A percentile compares a stretch with the other conserved stretches of the same genome.
Conservation (phyloP, 495 filamentous ascomycete species). For the Chaetomium cochliodes region DNA sequence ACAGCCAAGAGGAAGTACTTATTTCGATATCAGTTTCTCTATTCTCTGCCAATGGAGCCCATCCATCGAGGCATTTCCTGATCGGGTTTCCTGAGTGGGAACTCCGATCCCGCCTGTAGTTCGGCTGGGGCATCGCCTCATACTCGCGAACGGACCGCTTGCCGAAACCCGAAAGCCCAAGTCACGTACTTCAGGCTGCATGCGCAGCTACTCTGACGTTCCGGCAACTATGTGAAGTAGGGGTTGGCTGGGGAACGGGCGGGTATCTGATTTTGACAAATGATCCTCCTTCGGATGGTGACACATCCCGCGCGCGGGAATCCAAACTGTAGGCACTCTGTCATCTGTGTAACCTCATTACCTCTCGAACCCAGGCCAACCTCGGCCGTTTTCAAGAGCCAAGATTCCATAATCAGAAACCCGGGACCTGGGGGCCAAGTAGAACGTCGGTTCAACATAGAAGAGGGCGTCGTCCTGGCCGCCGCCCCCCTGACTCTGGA, state of each 20-base stretch:
- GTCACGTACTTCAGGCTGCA: no score
- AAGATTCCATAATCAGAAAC: background rate
- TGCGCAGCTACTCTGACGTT: background rate
- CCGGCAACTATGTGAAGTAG: background rate
- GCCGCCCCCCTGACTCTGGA: no score
- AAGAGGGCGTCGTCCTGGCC: background rate
- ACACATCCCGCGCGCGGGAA: constrained; percentile 4
- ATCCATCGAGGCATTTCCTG: background rate
- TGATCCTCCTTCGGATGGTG: background rate
- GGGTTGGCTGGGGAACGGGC: background rate
- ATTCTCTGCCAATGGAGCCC: background rate
- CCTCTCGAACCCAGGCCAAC: background rate
- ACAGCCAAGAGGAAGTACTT: background rate
- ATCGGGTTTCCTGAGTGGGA: background rate
- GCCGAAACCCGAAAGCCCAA: background rate
- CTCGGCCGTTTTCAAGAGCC: background rate
- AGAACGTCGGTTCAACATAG: no score
- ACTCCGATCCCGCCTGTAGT: background rate
- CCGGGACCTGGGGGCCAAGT: no score
- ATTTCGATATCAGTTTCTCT: background rate
- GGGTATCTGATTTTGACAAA: background rate
- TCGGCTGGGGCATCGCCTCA: background rate
- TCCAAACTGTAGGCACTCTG: background rate
- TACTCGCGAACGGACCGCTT: no score
- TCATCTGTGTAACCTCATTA: constrained; percentile 1